Percentiles rank a stretch among this genome's conserved stretches.
Conservation (phyloP, 257 asterid species). For the Solanum rostratum region DNA sequence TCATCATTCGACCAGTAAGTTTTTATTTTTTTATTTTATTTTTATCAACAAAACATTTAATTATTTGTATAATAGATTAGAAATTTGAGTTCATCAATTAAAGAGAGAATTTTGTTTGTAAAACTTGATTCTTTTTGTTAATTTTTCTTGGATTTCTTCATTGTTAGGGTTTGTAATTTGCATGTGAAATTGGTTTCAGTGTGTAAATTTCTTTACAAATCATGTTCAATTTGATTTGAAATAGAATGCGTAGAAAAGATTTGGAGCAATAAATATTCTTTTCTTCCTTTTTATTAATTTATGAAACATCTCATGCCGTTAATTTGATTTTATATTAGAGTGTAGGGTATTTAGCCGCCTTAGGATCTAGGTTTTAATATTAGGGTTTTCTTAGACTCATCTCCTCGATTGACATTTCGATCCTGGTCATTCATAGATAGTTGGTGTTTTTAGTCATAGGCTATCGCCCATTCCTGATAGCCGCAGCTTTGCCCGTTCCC, state of each 20-base stretch:
- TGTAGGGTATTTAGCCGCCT: no score
- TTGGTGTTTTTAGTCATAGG: no score
- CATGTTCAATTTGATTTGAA: neutral
- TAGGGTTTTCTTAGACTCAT: neutral
- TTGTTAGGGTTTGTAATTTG: neutral
- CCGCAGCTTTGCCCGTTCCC: no score
- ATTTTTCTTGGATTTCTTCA: neutral
- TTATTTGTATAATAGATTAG: neutral
- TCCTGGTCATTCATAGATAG: no score
- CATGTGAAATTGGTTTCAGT: neutral
- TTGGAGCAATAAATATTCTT: neutral
- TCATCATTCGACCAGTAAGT: neutral
- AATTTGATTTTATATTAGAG: no score
- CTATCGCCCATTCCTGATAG: no score
- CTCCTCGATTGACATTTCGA: no score
- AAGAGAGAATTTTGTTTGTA: neutral
- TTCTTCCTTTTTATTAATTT: neutral
- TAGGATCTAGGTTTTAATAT: neutral
- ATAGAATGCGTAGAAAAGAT: neutral
- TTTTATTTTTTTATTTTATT: neutral
- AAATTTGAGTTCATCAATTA: neutral
- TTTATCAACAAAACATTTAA: neutral
- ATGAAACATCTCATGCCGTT: neutral
- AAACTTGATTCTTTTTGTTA: neutral
- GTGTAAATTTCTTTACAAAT: neutral